Evolutionary conservation across 164 flowering plant species (phyloP).

Genomic region (Aristolochia californica): DNA sequence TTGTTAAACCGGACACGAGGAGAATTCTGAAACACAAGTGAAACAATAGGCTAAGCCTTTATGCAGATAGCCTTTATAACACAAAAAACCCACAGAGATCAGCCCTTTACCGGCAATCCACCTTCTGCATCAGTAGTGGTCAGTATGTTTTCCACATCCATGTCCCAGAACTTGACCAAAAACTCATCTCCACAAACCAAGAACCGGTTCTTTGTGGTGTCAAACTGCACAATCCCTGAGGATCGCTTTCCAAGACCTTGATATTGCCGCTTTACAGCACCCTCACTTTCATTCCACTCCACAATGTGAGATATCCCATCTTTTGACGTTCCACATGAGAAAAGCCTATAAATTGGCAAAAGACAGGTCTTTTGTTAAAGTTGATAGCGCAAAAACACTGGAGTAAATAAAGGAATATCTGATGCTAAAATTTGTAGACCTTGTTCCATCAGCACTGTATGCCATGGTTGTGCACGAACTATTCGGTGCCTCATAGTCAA

Average conservation of each 20-base stretch:
- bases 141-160: slow-evolving; percentile 63
- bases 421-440: slow-evolving; percentile 28
- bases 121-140: slow-evolving; percentile 70
- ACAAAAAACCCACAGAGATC: neutral
- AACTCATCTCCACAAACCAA: slow-evolving; percentile 88
- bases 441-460: slow-evolving; percentile 81
- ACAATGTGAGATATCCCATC: slow-evolving; percentile 81
- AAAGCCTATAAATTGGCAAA: slow-evolving; percentile 44
- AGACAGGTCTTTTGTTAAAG: neutral
- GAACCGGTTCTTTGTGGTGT: slow-evolving; percentile 66
- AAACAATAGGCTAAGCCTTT: too few relatives aligned
- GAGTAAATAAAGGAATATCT: too few relatives aligned
- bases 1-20: slow-evolving; percentile 89
- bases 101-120: slow-evolving; percentile 55
- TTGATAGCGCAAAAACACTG: too few relatives aligned
- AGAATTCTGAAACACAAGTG: slow-evolving; percentile 33
- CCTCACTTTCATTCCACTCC: slow-evolving; percentile 98
- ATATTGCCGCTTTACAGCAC: slow-evolving; percentile 70
- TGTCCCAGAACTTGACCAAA: slow-evolving; percentile 82
- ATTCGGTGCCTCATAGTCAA: slow-evolving; percentile 89
- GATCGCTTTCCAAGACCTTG: slow-evolving; percentile 75
- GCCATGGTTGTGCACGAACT: slow-evolving; percentile 93
- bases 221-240: slow-evolving; percentile 74
- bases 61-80: too few relatives aligned
- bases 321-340: slow-evolving; percentile 89